Base-by-base conservation (phyloP, 176 grass and related monocot species). In the Oryza glaberrima region DNA sequence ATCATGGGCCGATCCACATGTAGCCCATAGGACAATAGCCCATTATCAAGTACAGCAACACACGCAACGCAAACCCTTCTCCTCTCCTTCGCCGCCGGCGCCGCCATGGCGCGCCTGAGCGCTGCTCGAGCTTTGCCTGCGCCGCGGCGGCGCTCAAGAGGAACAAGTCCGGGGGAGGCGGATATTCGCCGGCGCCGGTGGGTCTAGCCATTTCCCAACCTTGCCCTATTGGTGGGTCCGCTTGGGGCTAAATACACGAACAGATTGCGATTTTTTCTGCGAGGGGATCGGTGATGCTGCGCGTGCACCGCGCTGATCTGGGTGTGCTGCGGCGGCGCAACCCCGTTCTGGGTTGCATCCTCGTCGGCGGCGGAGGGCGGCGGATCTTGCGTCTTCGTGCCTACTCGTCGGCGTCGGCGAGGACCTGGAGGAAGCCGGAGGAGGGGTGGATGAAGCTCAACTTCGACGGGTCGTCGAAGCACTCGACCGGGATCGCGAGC, bases 381-480 rank as follows among this genome's bases (percentile, higher is more conserved):
- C 78, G 88, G 22, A 26, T 41, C 10, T 10, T 76, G 12, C 72
- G 71, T 22, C 14, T 76, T 9, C 78, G 71, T 22, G 14, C 12
- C 4, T 77, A 26, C 15, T 23, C 51, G 32, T 7, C 34, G 36
- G 32, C 54, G 54, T 58, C 84, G 3, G 25, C 69, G 48, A 82
- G 7, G 47, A 49, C 30, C 47, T 94, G 94, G 92, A 79, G 77
- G 84, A 97, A 81, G 30, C 95, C 95, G 8, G 88, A 89, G 70
- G 71, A 1, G 7, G 92, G 95, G 5, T 75, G 86, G 0, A 74
- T 97, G 65, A 97, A 94, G 86, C 74, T 97, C 40, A 97, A 97
- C 89, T 94, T 97, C 63, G 95, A 97, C 78, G 95, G 95, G 9
- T 89, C 95, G 0, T 94, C 92, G 2, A 92, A 84, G 73, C 54